Evolutionary conservation across 108 stramenopile species (phyloP), one percentile per base, ranked within the genome.

Genomic region (Skeletonema marinoi): DNA sequence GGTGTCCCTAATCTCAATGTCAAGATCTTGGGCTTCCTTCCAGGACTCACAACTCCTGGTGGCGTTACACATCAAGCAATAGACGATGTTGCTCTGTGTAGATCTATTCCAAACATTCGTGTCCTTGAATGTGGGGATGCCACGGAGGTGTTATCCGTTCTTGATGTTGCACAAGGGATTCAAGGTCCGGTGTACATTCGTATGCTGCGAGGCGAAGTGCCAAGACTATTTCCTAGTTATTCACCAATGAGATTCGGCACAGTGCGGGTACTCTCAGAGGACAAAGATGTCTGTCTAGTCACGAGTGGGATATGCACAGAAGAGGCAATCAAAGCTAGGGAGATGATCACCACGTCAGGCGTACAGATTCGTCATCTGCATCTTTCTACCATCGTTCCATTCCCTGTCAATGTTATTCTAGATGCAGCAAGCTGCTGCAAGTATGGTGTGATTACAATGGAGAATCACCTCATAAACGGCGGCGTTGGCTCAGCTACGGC

Each of bases 21-120:
- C 12, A 35, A 56, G 6, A 38, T 75, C 17, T 54, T 75, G 29
- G 74, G 74, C 4, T 75, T 75, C 66, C 58, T 75, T 29, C 74
- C 74, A 6, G 74, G 74, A 38, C 33, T 75, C 3, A 75, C 65
- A 14, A 66, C 74, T 21, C 74, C 74, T 41, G 74, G 74, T 25
- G 74, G 74, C n/a, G 65, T 75, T 38, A 75, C 74, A 6, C 74
- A 75, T 32, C 74, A 75, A 66, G 74, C 74, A n/a, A 75, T 75
- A 41, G 74, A 75, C 30, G 74, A 75, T 66, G 65, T 63, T 17
- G 63, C 74, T 1, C 25, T 75, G 12, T 66, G 65, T 36, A 60
- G 74, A 32, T 56, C 74, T 9, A 67, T 75, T 6, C 74, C 74
- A 21, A 75, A 75, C 59, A 48, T 75, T 51, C 65, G 66, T 4